Percentiles rank a stretch among this genome's conserved stretches.
Conservation (phyloP, 1,139 yeast genomes). For the Geotrichum australiense region DNA sequence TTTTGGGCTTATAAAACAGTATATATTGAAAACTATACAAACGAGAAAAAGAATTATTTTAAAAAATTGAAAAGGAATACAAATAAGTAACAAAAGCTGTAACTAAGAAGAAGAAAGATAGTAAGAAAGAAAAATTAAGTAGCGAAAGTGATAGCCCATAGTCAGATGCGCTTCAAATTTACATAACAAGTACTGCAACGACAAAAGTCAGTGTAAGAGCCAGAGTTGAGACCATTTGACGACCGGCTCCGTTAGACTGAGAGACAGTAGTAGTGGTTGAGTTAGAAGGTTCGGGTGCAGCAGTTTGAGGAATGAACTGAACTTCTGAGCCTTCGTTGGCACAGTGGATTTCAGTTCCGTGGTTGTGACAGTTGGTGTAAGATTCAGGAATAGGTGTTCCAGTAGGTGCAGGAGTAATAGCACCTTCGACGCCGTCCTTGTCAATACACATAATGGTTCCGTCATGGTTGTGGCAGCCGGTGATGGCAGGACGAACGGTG, state of each 20-base stretch:
- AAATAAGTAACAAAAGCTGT: not conserved
- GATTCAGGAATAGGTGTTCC: conserved; percentile 26
- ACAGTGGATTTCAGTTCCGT: conserved; percentile 31
- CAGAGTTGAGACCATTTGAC: not conserved
- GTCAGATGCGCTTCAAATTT: too few species aligned
- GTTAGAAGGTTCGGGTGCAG: too few species aligned
- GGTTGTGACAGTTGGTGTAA: conserved; percentile 34
- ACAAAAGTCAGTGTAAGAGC: not conserved
- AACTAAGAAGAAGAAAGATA: not conserved
- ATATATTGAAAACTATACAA: too few species aligned
- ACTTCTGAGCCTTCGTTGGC: conserved; percentile 27
- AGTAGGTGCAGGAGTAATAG: conserved; percentile 32
- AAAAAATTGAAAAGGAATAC: too few species aligned
- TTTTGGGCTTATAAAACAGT: too few species aligned
- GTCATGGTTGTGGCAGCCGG: not conserved
- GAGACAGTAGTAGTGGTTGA: too few species aligned
- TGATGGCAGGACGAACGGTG: not conserved
- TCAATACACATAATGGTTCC: not conserved
- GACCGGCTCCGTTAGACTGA: too few species aligned
- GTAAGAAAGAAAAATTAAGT: not conserved
- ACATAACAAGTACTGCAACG: not conserved
- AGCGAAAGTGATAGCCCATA: too few species aligned
- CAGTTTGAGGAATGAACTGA: conserved; percentile 21
- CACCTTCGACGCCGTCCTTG: not conserved
- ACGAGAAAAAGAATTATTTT: too few species aligned